Evolutionary conservation across 306 rosid species (phyloP).

Genomic region (Prunus persica): DNA sequence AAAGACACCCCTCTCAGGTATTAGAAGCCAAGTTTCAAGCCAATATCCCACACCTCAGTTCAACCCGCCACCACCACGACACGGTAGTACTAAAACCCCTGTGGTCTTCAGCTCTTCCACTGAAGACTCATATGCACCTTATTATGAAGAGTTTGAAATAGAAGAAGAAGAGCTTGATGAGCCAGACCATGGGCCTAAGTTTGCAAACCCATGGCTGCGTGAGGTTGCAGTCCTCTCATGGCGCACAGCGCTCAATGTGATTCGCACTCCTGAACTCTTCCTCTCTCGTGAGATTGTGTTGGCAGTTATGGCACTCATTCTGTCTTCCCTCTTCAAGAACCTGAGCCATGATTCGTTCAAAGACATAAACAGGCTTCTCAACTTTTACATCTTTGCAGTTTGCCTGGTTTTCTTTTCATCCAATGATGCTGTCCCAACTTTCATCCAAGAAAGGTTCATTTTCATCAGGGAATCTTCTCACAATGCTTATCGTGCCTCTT

Average conservation of each 20-base stretch:
- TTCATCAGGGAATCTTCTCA: slow-evolving; percentile 86
- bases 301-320: slow-evolving; percentile 69
- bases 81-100: slow-evolving; percentile 25
- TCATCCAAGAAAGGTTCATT: slow-evolving; percentile 81
- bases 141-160: slow-evolving; percentile 42
- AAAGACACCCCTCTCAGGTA: slow-evolving; percentile 45
- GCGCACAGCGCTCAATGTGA: slow-evolving; percentile 68
- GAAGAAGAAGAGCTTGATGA: slow-evolving; percentile 61
- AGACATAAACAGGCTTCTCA: slow-evolving; percentile 73
- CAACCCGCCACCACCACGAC: slow-evolving; percentile 23
- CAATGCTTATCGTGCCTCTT: slow-evolving; percentile 88
- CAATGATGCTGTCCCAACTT: slow-evolving; percentile 89
- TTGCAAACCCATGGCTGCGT: slow-evolving; percentile 77
- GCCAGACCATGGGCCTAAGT: slow-evolving; percentile 48
- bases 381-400: slow-evolving; percentile 84
- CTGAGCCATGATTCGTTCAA: slow-evolving; percentile 42
- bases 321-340: slow-evolving; percentile 58
- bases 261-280: slow-evolving; percentile 84
- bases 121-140: slow-evolving; percentile 37
- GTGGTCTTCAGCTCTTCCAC: slow-evolving; percentile 34
- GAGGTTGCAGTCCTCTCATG: slow-evolving; percentile 80
- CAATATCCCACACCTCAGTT: slow-evolving; percentile 51
- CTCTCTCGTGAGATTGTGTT: slow-evolving; percentile 86
- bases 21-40: slow-evolving; percentile 44
- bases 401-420: slow-evolving; percentile 92